Evolutionary conservation across 2,329 filamentous ascomycete genomes (phyloP).

Genomic region (Aureobasidium sp.): DNA sequence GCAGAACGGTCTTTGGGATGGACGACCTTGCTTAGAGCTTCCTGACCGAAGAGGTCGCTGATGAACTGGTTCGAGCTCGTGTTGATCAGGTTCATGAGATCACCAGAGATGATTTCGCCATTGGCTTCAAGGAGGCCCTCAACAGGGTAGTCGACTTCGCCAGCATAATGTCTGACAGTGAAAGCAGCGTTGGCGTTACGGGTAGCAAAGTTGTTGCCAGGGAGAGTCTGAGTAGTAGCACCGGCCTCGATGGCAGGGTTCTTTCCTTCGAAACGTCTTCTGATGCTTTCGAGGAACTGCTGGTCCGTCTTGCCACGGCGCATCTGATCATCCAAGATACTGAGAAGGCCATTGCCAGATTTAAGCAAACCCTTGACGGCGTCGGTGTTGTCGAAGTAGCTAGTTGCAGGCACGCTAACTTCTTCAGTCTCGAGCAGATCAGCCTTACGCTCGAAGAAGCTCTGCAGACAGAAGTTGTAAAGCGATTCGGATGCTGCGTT

Average conservation of each 20-base stretch:
- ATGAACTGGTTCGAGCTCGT: conserved; percentile 85
- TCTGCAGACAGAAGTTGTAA: conserved; percentile 88
- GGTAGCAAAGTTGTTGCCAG: conserved; percentile 83
- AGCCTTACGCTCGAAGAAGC: conserved; percentile 91
- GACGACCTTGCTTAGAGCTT: conserved; percentile 83
- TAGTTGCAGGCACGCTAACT: conserved; percentile 79
- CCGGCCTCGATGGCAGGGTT: conserved; percentile 81
- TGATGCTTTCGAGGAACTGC: conserved; percentile 82
- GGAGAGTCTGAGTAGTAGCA: conserved; percentile 64
- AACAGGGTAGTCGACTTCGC: conserved; percentile 89
- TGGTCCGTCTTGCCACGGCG: conserved; percentile 79
- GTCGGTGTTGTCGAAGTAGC: conserved; percentile 97
- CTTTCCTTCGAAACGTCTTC: conserved; percentile 89
- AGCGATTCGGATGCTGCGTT: conserved; percentile 89
- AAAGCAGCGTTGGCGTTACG: conserved; percentile 74
- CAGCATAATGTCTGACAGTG: conserved; percentile 89
- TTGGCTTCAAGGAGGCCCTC: conserved; percentile 89
- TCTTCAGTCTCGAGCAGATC: conserved; percentile 93
- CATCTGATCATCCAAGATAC: conserved; percentile 94
- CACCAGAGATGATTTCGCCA: conserved; percentile 88
- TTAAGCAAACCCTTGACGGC: conserved; percentile 88
- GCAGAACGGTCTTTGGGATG: conserved; percentile 85
- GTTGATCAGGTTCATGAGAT: conserved; percentile 89
- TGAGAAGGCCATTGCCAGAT: conserved; percentile 81
- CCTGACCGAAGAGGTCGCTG: conserved; percentile 86